Evolutionary conservation across 345 rosid species (phyloP).

Genomic region (Anacardium occidentale): DNA sequence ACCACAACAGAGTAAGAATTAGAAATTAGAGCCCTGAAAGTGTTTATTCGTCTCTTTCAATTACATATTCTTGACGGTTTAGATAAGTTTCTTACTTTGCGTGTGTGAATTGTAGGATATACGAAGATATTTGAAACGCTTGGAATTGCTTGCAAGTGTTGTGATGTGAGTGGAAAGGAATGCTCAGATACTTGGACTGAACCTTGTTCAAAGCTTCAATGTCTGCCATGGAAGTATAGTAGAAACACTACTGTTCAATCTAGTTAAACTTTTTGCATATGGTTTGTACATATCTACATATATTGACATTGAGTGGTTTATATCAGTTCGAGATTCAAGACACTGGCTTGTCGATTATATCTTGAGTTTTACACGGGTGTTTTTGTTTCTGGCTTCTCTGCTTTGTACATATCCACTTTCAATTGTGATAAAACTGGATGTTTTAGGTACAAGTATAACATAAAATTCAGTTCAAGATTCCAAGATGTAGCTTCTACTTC

Average conservation of each 20-base stretch:
- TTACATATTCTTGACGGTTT: not conserved
- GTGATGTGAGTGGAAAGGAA: slow-evolving; percentile 41
- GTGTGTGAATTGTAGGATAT: slow-evolving; percentile 23
- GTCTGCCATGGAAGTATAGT: slow-evolving; percentile 49
- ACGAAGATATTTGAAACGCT: slow-evolving; percentile 42
- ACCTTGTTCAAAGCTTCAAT: slow-evolving; percentile 49
- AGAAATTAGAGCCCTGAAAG: not conserved
- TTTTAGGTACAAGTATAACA: too few relatives aligned
- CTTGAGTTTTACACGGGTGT: not conserved
- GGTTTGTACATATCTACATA: too few relatives aligned
- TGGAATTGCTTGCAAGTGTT: slow-evolving; percentile 66
- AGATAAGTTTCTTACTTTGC: not conserved
- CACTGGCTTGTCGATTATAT: not conserved
- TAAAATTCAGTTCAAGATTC: too few relatives aligned
- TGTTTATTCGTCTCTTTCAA: not conserved
- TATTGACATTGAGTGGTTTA: not conserved
- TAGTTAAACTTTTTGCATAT: too few relatives aligned
- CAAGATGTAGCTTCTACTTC: too few relatives aligned
- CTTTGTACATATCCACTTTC: not conserved
- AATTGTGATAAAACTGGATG: too few relatives aligned
- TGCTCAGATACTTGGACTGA: slow-evolving; percentile 46
- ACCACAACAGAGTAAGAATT: slow-evolving; percentile 29
- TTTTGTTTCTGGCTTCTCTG: not conserved
- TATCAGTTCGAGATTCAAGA: not conserved
- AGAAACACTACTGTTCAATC: too few relatives aligned